Evolutionary conservation across 805 yeast species (phyloP), one percentile per base, ranked within the genome.

Genomic region (Scheffersomyces stipitis): DNA sequence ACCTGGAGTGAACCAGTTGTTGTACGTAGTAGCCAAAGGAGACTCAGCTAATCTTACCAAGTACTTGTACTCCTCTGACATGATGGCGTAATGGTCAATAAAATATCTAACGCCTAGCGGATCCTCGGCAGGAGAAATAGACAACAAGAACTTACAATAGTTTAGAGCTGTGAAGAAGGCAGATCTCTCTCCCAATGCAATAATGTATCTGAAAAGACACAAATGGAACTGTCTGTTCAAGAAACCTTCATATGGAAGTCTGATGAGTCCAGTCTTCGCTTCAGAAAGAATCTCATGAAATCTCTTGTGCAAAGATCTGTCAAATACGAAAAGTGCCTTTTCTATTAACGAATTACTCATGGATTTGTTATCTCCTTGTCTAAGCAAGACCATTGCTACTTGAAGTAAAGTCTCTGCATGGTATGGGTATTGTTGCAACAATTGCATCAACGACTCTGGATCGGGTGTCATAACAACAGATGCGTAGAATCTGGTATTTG

Each of bases 31-130:
- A 3, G 71, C 66, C 23, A 84, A 63, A 1, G 85, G 75, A 1
- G 86, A 77, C 9, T 75, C 62, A 2, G 71, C 72, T 23, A 86
- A 60, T 14, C 78, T 75, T 9, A 80, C 66, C 46, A 88, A 54
- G 57, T 78, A 87, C 40, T 76, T 66, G 51, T 73, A 78, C 42
- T 86, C 86, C 22, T 73, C 80, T 26, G 86, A 69, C 60, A 78
- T 64, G 3, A 86, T 63, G 3, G 91, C 81, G 52, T 85, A 88
- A 52, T 76, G 81, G 55, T 89, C 96, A 47, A 89, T 80, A 56
- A 87, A 85, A 52, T 83, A 82, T 44, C 95, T 72, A 9, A 83
- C 88, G 15, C 96, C 96, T 35, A 82, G 65, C 1, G 96, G 96
- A 64, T 89, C 96, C 38, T 83, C 86, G 2, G 80, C 72, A 1